Base-by-base conservation (phyloP, 176 grass and related monocot genomes). In the Stipa capillata region DNA sequence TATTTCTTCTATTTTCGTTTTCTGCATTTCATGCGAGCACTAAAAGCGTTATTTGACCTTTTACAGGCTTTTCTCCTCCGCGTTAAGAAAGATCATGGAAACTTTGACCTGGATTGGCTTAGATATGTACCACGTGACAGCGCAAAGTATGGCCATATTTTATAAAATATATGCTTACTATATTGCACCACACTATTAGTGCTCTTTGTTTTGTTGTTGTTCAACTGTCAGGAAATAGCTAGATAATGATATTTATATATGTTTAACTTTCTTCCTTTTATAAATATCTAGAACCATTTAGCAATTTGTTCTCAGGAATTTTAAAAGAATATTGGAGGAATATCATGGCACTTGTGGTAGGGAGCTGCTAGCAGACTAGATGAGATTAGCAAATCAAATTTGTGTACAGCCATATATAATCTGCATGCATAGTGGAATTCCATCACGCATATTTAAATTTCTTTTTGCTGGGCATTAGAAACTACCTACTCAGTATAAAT, bases 21-120 rank as follows among this genome's bases (percentile, higher is more conserved):
- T 52, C 14, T 84, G 64, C 67, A 57, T 40, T 49, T 36, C 39
- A 48, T 14, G 16, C 37, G 65, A 78, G 16, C 31, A 8, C 36
- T 66, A 72, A 72, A 34, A 55, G 8, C 40, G 32, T 59, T 17
- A 0, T 40, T 84, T 72, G 61, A 34, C 24, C 37, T 74, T 84
- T n/a, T 61, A n/a, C 69, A 88, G 86, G 76, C 62, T 11, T 88
- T 88, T 52, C 81, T 88, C 31, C 57, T 2, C n/a, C 81, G 82
- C 65, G 36, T 84, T 84, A 49, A 84, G 24, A 79, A 79, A 35
- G 75, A 83, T 56, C 81, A 84, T 88, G 76, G 60, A 67, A 88
- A 41, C 60, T 79, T 88, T 80, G 76, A 88, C 33, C 42, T 88
- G 32, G 86, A 88, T 79, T 88, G 86, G 86, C 81, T 88, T 75